phyloP scores from a whole-genome alignment of 2,329 filamentous ascomycete species.

The Sporothrix mexicana region DNA sequence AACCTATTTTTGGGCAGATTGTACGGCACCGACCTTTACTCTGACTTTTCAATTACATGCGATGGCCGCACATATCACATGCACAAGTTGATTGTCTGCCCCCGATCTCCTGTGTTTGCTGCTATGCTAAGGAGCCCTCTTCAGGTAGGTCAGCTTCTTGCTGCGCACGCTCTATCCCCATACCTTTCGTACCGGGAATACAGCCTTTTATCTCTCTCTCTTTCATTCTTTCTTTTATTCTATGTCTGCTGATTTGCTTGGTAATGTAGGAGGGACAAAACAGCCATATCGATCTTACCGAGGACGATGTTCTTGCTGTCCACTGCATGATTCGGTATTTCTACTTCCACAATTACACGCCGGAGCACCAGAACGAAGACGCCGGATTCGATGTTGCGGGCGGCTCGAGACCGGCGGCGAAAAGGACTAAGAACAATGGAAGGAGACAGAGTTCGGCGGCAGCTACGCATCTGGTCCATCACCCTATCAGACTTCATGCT shows the following conservation, averaged over 20 bases:
- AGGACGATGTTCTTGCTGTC: conserved; percentile 12
- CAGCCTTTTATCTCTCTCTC: too few species aligned
- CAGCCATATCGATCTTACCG: not conserved
- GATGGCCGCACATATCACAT: not conserved
- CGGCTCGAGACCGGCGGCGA: not conserved
- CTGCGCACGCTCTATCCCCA: too few species aligned
- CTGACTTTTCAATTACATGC: conserved; percentile 8
- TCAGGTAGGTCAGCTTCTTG: not conserved
- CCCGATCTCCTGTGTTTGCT: conserved; percentile 13
- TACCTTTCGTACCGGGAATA: too few species aligned
- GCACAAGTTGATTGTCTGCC: conserved; percentile 25
- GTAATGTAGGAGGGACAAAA: conserved; percentile 13
- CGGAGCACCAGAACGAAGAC: not conserved
- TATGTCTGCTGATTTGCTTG: not conserved
- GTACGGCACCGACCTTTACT: too few species aligned
- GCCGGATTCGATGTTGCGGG: too few species aligned
- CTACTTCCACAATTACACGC: conserved; percentile 7
- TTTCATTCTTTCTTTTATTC: not conserved
- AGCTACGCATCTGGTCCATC: not conserved
- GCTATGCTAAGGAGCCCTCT: conserved; percentile 19
- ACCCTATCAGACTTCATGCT: not conserved
- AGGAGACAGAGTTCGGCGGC: too few species aligned
- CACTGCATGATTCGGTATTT: conserved; percentile 27
- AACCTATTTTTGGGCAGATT: too few species aligned
- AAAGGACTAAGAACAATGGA: not conserved